A percentile compares a stretch with the other conserved stretches of the same genome.
phyloP scores from a whole-genome alignment of 1,139 yeast species.

The Diutina neorugosa region DNA sequence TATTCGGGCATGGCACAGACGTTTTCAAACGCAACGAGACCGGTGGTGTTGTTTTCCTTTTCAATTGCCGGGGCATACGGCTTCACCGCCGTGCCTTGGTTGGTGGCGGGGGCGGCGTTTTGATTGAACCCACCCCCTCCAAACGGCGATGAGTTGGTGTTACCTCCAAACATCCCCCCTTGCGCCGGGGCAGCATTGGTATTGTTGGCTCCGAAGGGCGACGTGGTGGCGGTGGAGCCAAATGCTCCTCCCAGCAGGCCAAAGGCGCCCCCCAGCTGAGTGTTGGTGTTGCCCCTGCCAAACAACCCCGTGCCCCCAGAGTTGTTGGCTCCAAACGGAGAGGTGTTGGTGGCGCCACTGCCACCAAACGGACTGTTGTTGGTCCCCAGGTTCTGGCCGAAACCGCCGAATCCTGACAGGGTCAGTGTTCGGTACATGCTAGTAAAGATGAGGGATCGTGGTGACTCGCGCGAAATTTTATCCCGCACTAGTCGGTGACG shows the following conservation, averaged over 20 bases:
- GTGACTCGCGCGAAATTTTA: background rate
- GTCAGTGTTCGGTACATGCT: slow-evolving; percentile 11
- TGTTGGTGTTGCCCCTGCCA: background rate
- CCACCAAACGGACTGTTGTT: background rate
- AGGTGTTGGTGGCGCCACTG: background rate
- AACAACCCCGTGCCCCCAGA: background rate
- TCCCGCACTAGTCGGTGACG: too few relatives aligned
- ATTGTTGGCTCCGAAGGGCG: background rate
- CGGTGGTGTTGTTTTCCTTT: slow-evolving; percentile 56
- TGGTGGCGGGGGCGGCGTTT: slow-evolving; percentile 19
- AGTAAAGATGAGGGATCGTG: slow-evolving; percentile 27
- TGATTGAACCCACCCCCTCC: slow-evolving; percentile 14
- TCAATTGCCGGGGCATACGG: slow-evolving; percentile 60
- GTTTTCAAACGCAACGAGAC: slow-evolving; percentile 40
- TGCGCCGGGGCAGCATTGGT: background rate
- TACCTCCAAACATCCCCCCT: background rate
- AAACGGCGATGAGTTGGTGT: slow-evolving; percentile 5
- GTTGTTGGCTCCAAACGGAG: background rate
- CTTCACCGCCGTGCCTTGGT: slow-evolving; percentile 62
- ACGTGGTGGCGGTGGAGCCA: background rate
- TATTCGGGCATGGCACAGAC: slow-evolving; percentile 89
- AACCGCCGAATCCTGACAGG: slow-evolving; percentile 51
- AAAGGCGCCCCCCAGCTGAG: background rate
- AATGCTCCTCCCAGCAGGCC: background rate
- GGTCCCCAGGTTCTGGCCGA: slow-evolving; percentile 25